phyloP scores from a whole-genome alignment of 495 filamentous ascomycete genomes.

The Pyronema omphalodes region DNA sequence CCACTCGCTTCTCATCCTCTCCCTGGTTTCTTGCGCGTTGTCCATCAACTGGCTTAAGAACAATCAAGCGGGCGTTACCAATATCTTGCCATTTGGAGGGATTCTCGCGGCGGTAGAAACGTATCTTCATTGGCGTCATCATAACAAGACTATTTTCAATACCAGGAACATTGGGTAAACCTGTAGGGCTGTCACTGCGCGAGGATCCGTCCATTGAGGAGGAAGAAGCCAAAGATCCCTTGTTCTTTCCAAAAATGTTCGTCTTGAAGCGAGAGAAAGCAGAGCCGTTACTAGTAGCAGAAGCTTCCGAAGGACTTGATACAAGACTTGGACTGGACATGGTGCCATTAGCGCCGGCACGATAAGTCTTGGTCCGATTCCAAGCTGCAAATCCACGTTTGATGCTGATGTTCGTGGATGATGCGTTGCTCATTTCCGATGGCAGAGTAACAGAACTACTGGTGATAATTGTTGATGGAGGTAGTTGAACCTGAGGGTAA shows the following conservation, averaged over 20 bases:
- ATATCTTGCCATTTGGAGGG: conserved; percentile 75
- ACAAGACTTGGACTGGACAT: conserved; percentile 24
- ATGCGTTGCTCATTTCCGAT: conserved; percentile 18
- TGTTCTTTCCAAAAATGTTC: conserved; percentile 16
- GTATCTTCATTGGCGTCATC: conserved; percentile 41
- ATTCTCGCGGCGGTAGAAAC: conserved; percentile 61
- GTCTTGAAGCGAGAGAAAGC: conserved; percentile 22
- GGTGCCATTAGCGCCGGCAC: conserved; percentile 8
- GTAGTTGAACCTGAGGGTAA: conserved; percentile 17
- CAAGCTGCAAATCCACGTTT: conserved; percentile 22
- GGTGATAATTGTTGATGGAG: conserved; percentile 12
- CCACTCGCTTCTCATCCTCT: conserved; percentile 61
- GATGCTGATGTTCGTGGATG: conserved; percentile 13
- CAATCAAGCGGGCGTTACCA: conserved; percentile 63
- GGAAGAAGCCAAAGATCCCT: conserved; percentile 18
- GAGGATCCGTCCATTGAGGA: conserved; percentile 15
- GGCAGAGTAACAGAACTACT: not conserved
- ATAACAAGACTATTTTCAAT: conserved; percentile 1
- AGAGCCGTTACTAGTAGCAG: conserved; percentile 38
- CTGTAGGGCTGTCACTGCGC: conserved; percentile 13
- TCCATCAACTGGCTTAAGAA: conserved; percentile 46
- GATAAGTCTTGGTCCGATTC: conserved; percentile 22
- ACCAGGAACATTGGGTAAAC: not conserved
- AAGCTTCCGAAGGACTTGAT: conserved; percentile 34
- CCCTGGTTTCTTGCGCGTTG: conserved; percentile 31